phyloP scores from a whole-genome alignment of 2,329 filamentous ascomycete genomes.

The Calonectria multiphialidica region DNA sequence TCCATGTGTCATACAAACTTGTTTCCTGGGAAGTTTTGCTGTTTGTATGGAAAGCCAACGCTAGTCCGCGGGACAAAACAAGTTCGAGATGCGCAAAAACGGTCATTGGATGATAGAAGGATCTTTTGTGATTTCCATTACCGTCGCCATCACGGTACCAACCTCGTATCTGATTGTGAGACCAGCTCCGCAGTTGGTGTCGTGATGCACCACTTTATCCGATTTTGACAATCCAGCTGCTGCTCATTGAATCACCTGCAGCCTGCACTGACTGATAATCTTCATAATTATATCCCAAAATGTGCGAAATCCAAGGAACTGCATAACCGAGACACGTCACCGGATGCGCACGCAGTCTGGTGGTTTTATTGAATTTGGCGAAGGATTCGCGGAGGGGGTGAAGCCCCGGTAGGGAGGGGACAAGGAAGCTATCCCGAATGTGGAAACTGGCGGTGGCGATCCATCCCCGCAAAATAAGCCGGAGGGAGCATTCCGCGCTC shows the following conservation, averaged over 20 bases:
- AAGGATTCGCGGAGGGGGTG: constrained; percentile 4
- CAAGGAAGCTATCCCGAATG: not conserved
- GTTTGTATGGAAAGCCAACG: no score
- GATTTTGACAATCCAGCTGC: not conserved
- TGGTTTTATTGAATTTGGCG: not conserved
- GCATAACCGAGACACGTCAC: not conserved
- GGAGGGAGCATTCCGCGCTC: not conserved
- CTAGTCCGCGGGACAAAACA: no score
- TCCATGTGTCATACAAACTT: no score
- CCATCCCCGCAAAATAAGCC: not conserved
- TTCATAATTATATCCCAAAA: not conserved
- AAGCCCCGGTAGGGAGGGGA: not conserved
- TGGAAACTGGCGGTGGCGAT: not conserved
- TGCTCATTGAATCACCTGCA: not conserved
- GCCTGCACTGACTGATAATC: not conserved
- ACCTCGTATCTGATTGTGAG: no score
- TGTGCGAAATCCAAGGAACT: not conserved
- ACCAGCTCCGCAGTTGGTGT: not conserved
- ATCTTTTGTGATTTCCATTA: not conserved
- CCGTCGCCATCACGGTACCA: not conserved
- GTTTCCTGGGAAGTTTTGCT: no score
- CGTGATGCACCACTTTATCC: not conserved
- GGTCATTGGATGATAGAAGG: no score
- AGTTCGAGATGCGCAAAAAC: no score
- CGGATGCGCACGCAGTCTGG: not conserved